Percentiles rank a stretch among this genome's conserved stretches.
Conservation (phyloP, 805 yeast genomes). For the Ogataea parapolymorpha region DNA sequence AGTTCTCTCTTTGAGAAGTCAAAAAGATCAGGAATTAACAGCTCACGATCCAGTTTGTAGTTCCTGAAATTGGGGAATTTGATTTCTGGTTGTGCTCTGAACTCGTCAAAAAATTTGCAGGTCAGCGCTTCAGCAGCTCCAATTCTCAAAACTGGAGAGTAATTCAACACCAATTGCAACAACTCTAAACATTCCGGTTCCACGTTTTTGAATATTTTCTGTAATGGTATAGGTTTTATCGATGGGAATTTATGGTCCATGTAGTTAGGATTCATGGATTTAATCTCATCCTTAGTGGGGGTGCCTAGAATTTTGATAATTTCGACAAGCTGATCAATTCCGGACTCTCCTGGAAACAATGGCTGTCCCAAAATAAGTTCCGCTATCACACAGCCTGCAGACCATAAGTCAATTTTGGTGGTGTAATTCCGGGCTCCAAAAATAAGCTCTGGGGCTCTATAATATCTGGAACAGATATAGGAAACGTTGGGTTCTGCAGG, state of each 20-base stretch:
- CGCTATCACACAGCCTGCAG: conserved; percentile 98
- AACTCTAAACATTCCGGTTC: conserved; percentile 53
- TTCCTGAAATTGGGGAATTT: conserved; percentile 36
- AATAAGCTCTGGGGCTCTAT: conserved; percentile 95
- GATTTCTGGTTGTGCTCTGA: conserved; percentile 32
- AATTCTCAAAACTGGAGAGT: conserved; percentile 65
- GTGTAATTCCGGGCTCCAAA: conserved; percentile 97
- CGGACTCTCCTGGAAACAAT: conserved; percentile 95
- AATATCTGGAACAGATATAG: conserved; percentile 93
- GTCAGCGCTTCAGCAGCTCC: conserved; percentile 53
- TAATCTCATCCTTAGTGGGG: conserved; percentile 87
- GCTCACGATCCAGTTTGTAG: conserved; percentile 37
- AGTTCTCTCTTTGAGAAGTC: conserved; percentile 53
- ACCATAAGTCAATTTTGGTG: conserved; percentile 96
- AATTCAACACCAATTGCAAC: conserved; percentile 55
- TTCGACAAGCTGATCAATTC: conserved; percentile 95
- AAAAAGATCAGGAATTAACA: conserved; percentile 44
- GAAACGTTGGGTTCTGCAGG: conserved; percentile 94
- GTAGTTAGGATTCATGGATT: conserved; percentile 93
- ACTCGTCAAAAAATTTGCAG: conserved; percentile 54
- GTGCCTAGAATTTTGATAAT: conserved; percentile 95
- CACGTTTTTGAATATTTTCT: conserved; percentile 60
- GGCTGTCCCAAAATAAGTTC: conserved; percentile 95
- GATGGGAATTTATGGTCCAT: conserved; percentile 95
- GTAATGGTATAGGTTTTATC: conserved; percentile 72